Base-by-base conservation (phyloP, 2,329 filamentous ascomycete genomes). In the Fusarium nematophilum region DNA sequence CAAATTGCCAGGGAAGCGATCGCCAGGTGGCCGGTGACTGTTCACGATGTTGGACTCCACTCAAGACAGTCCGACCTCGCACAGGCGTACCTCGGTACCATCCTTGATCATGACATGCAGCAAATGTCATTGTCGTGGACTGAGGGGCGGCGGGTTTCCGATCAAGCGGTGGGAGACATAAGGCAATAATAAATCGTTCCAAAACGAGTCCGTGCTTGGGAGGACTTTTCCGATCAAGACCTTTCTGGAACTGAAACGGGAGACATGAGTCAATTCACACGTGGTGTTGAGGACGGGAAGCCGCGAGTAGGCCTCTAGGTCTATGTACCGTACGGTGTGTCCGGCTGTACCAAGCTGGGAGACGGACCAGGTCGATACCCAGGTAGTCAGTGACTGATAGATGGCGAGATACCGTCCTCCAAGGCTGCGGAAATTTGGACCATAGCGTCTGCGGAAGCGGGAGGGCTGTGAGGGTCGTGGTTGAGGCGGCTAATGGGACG, bases 401-500 rank as follows among this genome's bases (percentile, higher is more conserved):
- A 38, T n/a, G 31, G 15, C 8, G 25, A 48, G 15, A 33, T 38
- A 48, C 37, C n/a, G n/a, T n/a, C n/a, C n/a, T 21, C 21, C 21
- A 21, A 21, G 18, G n/a, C 25, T 33, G 34, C 30, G n/a, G 34
- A 23, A 30, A 53, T 51, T 27, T 29, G 57, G 54, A 30, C 34
- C 37, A 36, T 10, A 30, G 34, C 34, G 21, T 8, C 25, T 58
- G 27, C 30, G 48, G 57, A 59, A 50, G 58, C 38, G 45, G 45
- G 29, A 40, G 37, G 46, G 47, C 36, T 50, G 15, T 40, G 31
- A 44, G 48, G 26, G 25, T 30, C 31, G 48, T 64, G 56, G 52
- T 62, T 58, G 53, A 54, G 47, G 61, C 52, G 56, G 56, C 44
- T 61, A 61, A 64, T 30, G 40, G 44, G 47, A 59, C 34, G 39